Conservation (phyloP, 78 protist species). For the Creolimax fragrantissima region DNA sequence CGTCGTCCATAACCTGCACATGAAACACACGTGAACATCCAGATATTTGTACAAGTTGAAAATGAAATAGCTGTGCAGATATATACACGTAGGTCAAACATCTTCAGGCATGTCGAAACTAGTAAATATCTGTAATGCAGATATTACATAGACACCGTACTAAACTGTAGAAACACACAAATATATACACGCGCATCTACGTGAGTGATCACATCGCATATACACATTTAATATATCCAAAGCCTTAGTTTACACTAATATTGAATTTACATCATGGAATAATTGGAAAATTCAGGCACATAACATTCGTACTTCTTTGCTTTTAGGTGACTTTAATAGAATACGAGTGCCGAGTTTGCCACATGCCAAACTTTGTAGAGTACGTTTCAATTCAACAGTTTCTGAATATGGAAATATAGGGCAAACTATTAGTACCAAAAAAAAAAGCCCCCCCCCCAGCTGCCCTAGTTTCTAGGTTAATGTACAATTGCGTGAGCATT, state of each 20-base stretch:
- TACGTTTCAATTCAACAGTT: slow-evolving; percentile 48
- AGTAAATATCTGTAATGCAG: not conserved
- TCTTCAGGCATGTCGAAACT: not conserved
- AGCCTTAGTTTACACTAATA: not conserved
- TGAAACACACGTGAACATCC: slow-evolving; percentile 1
- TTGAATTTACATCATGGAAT: not conserved
- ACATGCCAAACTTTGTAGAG: not conserved
- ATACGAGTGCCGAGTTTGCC: not conserved
- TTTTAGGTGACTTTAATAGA: not conserved
- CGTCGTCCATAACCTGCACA: slow-evolving; percentile 42
- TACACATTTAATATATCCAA: not conserved
- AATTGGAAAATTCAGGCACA: not conserved
- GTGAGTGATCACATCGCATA: not conserved
- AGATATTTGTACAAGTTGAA: not conserved
- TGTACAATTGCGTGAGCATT: not conserved
- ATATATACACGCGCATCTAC: not conserved
- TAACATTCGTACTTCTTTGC: not conserved
- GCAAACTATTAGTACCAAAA: slow-evolving; percentile 19
- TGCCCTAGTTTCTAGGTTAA: not conserved
- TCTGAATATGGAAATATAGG: not conserved
- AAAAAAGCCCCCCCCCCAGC: not conserved
- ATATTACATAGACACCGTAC: not conserved
- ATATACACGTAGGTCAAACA: not conserved
- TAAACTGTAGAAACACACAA: not conserved
- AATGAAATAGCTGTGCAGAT: not conserved